Conservation (phyloP, 306 rosid genomes). For the Astragalus membranaceus region DNA sequence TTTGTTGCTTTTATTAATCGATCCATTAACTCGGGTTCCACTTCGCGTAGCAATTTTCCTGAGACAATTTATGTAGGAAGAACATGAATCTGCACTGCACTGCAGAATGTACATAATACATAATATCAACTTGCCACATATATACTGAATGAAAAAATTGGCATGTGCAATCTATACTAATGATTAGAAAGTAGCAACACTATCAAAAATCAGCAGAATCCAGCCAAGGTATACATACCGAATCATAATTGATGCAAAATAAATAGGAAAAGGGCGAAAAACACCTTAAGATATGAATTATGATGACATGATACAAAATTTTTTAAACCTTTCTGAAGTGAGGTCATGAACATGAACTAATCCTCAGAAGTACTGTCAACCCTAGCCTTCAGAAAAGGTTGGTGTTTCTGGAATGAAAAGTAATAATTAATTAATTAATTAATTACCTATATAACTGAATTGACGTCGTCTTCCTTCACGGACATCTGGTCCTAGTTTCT, state of each 20-base stretch:
- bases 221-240: background rate
- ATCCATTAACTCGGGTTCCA: constrained; percentile 78
- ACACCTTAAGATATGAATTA: background rate
- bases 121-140: constrained; percentile 8
- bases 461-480: constrained; percentile 96
- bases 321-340: too few species aligned
- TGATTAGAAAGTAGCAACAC: background rate
- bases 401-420: background rate
- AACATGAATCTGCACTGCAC: constrained; percentile 22
- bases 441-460: constrained; percentile 78
- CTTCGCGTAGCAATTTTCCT: constrained; percentile 75
- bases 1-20: constrained; percentile 65
- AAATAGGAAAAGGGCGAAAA: background rate
- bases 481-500: constrained; percentile 76
- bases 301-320: background rate
- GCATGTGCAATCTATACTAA: background rate
- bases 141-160: background rate
- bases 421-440: constrained; percentile 4
- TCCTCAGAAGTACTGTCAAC: too few species aligned
- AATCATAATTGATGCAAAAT: background rate
- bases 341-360: background rate
- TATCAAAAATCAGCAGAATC: background rate
- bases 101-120: background rate
- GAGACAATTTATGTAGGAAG: constrained; percentile 18
- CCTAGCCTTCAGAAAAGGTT: background rate